These are phyloP conservation scores for Hygrocybe coccinea DNA, from an alignment of 768 basidiomycete genomes.

Conservation along the genomic window DNA sequence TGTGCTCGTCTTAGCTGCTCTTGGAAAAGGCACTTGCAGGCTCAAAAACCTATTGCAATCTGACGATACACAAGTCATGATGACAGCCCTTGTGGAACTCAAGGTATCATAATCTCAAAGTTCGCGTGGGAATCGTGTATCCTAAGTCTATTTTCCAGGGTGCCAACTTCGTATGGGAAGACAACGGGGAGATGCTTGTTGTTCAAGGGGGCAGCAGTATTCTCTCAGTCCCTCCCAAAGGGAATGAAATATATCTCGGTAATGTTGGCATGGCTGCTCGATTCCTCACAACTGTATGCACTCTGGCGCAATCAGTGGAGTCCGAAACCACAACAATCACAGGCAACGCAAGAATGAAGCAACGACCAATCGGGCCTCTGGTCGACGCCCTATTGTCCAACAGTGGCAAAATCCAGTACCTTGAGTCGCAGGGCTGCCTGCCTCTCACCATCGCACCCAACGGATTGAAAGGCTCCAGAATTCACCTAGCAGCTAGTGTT, in stretches of 20 bases:
- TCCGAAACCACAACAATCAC: slow-evolving; percentile 73
- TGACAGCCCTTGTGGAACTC: slow-evolving; percentile 84
- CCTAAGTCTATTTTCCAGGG: slow-evolving; percentile 64
- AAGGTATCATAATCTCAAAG: slow-evolving; percentile 48
- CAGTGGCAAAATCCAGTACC: slow-evolving; percentile 70
- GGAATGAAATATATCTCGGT: slow-evolving; percentile 89
- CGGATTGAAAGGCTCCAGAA: slow-evolving; percentile 75
- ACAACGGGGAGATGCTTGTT: slow-evolving; percentile 91
- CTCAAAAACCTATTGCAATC: slow-evolving; percentile 90
- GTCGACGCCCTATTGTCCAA: slow-evolving; percentile 85
- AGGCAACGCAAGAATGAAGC: slow-evolving; percentile 98
- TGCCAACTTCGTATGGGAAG: slow-evolving; percentile 91
- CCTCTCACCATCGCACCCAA: slow-evolving; percentile 81
- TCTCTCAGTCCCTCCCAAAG: slow-evolving; percentile 69
- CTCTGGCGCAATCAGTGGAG: slow-evolving; percentile 59
- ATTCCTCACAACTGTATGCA: slow-evolving; percentile 94
- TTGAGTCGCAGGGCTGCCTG: slow-evolving; percentile 79
- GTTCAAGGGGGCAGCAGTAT: slow-evolving; percentile 82
- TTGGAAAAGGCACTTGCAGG: slow-evolving; percentile 82
- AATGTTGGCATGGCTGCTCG: slow-evolving; percentile 98
- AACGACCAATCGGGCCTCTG: slow-evolving; percentile 92
- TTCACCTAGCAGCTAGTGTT: slow-evolving; percentile 87
- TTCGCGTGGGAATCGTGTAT: neutral
- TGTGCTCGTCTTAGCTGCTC: slow-evolving; percentile 86
- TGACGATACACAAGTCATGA: slow-evolving; percentile 99